Evolutionary conservation across 164 flowering plant species (phyloP), one percentile per base, ranked within the genome.

Genomic region (Cinnamomum micranthum): DNA sequence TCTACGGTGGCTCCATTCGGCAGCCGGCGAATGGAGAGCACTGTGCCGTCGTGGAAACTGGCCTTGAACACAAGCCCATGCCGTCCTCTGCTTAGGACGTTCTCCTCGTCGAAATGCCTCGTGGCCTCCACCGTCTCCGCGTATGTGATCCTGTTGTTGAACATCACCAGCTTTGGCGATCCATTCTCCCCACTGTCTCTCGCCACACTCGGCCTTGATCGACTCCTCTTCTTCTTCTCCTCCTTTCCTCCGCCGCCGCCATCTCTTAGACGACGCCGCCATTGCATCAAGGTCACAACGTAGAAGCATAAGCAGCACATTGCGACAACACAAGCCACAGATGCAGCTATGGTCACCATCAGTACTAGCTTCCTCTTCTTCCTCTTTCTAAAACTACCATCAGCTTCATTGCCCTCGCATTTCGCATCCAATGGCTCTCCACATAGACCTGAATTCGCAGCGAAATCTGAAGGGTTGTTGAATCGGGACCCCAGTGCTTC

Each of bases 61-160:
- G 98, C 97, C 70, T 94, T 94, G 90, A 87, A 94, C 2, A 94
- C 80, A 0, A 90, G 75, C 13, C 98, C 98, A 69, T 82, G 81
- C 69, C 86, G 77, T 25, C 91, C 88, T 55, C 97, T 79, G 78
- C 91, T 90, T 51, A 92, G 75, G 0, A 94, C 94, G 76, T 91
- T 91, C 73, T 92, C 98, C 83, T 94, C 98, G 60, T 91, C 98
- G 63, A 92, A 93, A 41, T 93, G 89, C 67, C 94, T 82, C 5
- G 98, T 91, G 20, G 98, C 95, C 66, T 90, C 98, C 6, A 87
- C 5, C 19, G 98, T 82, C 74, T 94, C 98, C 6, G 91, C 88
- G 14, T 73, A 82, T 2, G 94, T 91, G 68, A 94, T 85, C 71
- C 86, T 90, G 81, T 73, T 88, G 59, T 81, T 87, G 86, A 94